These are phyloP conservation scores for Colletotrichum sojae DNA, from an alignment of 2,329 filamentous ascomycete species.

Conservation along the genomic window DNA sequence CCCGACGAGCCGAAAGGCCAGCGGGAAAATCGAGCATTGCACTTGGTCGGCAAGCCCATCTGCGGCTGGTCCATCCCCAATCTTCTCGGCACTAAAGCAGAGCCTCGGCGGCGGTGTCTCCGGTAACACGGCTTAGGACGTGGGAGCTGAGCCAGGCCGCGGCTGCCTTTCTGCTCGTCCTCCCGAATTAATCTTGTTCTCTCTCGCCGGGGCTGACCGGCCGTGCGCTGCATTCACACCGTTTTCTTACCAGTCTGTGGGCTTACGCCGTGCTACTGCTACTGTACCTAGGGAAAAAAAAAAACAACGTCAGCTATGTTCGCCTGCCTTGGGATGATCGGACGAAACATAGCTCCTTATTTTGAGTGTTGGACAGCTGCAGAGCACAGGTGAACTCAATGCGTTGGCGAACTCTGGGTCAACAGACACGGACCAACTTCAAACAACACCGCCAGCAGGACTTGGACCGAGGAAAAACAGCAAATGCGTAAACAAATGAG, in stretches of 20 bases:
- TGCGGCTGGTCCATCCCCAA: not conserved
- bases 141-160: not conserved
- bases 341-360: constrained; percentile 12
- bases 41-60: not conserved
- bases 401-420: constrained; percentile 7
- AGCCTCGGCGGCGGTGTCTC: constrained; percentile 27
- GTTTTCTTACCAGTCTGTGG: constrained; percentile 20
- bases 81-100: constrained; percentile 14
- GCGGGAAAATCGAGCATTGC: not conserved
- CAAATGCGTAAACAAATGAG: constrained; percentile 1
- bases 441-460: not conserved
- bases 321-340: not conserved
- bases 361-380: constrained; percentile 12
- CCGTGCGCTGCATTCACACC: constrained; percentile 21
- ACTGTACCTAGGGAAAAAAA: not conserved
- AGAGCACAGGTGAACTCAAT: constrained; percentile 12
- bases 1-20: not conserved
- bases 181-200: not conserved
- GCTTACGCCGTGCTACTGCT: not conserved
- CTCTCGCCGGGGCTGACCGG: not conserved
- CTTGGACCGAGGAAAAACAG: not conserved
- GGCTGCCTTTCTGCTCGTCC: not conserved
- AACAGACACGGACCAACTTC: constrained; percentile 11
- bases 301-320: not conserved
- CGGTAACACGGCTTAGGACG: constrained; percentile 12